These are phyloP conservation scores for Scytalidium sp. DNA, from an alignment of 2,329 filamentous ascomycete genomes.

Conservation along the genomic window DNA sequence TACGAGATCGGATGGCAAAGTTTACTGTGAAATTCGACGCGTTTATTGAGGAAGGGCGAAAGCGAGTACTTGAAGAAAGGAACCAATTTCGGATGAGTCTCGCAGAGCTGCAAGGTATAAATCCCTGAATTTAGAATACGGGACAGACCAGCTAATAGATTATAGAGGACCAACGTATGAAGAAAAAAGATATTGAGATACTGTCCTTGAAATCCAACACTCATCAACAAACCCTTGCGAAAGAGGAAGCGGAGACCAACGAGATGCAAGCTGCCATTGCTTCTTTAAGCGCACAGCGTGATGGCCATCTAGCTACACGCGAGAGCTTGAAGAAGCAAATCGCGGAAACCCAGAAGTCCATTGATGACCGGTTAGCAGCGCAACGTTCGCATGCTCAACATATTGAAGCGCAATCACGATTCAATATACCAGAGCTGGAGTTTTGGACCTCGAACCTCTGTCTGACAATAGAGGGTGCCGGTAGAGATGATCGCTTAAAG, in stretches of 20 bases:
- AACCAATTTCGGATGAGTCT: constrained; percentile 92
- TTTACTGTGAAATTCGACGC: constrained; percentile 90
- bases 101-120: constrained; percentile 81
- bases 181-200: constrained; percentile 83
- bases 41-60: constrained; percentile 89
- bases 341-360: constrained; percentile 64
- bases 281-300: constrained; percentile 55
- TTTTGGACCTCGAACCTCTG: constrained; percentile 95
- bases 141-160: constrained; percentile 6
- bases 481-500: constrained; percentile 78
- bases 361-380: constrained; percentile 66
- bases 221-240: constrained; percentile 71
- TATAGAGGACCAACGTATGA: constrained; percentile 89
- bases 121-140: background rate
- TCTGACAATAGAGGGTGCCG: constrained; percentile 84
- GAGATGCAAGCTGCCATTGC: constrained; percentile 69
- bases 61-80: constrained; percentile 85
- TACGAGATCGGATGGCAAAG: constrained; percentile 91
- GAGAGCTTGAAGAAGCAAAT: constrained; percentile 60
- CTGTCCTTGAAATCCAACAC: constrained; percentile 67
- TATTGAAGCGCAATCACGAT: constrained; percentile 77
- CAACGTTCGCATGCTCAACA: constrained; percentile 70
- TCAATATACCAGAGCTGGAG: constrained; percentile 89
- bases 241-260: constrained; percentile 71
- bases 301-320: constrained; percentile 54